Evolutionary conservation across 345 rosid species (phyloP).

Genomic region (Moricandia moricandioides): DNA sequence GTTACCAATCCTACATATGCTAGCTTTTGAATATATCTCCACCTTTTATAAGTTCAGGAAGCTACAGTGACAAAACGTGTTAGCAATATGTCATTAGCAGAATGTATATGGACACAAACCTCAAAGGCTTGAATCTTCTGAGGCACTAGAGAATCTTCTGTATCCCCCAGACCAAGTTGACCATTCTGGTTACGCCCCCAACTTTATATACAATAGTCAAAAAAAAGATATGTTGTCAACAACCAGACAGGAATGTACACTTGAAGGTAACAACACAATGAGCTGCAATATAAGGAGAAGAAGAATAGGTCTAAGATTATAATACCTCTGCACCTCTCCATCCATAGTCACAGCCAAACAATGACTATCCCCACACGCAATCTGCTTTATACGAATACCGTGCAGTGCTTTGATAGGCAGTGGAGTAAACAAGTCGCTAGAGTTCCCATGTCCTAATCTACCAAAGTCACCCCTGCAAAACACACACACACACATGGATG

Average conservation of each 20-base stretch:
- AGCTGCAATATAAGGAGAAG: background rate
- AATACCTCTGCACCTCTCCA: slow-evolving; percentile 87
- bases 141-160: slow-evolving; percentile 87
- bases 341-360: slow-evolving; percentile 91
- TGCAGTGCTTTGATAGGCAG: slow-evolving; percentile 77
- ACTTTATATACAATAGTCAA: slow-evolving; percentile 41
- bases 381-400: slow-evolving; percentile 78
- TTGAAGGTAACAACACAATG: too few species aligned
- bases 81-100: background rate
- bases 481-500: background rate
- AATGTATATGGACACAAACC: slow-evolving; percentile 45
- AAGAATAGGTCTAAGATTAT: background rate
- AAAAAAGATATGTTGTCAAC: background rate
- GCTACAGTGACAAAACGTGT: background rate
- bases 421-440: slow-evolving; percentile 89
- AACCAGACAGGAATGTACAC: slow-evolving; percentile 10
- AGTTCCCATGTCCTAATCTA: slow-evolving; percentile 96
- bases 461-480: slow-evolving; percentile 94
- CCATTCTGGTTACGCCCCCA: slow-evolving; percentile 99
- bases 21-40: background rate
- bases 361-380: slow-evolving; percentile 99
- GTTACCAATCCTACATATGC: background rate
- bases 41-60: slow-evolving; percentile 13
- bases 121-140: slow-evolving; percentile 82
- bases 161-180: slow-evolving; percentile 93